Evolutionary conservation across 352 stramenopile species (phyloP).

Genomic region (Phytophthora pluvialis): DNA sequence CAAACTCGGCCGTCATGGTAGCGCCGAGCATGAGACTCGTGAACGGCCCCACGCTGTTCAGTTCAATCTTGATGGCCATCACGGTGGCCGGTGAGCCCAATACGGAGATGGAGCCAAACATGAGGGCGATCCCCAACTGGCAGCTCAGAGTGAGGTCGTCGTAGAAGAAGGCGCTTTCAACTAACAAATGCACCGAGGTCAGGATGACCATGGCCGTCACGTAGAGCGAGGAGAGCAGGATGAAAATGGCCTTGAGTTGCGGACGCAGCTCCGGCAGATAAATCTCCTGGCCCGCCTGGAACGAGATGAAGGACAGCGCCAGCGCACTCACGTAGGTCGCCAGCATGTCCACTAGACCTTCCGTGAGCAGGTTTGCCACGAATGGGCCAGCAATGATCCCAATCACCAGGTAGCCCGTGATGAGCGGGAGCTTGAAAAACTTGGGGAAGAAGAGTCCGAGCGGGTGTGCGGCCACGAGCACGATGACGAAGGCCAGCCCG

Average conservation of each 20-base stretch:
- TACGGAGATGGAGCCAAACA: conserved; percentile 74
- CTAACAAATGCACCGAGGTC: conserved; percentile 40
- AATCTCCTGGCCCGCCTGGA: conserved; percentile 72
- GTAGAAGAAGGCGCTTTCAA: conserved; percentile 62
- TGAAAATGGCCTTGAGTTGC: conserved; percentile 63
- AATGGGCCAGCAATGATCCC: conserved; percentile 66
- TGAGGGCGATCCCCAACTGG: conserved; percentile 66
- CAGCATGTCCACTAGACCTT: conserved; percentile 47
- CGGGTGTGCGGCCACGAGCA: conserved; percentile 60
- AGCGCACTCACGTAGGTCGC: conserved; percentile 60
- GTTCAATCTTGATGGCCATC: conserved; percentile 81
- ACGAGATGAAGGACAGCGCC: conserved; percentile 77
- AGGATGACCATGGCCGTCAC: conserved; percentile 59
- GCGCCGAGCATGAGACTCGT: conserved; percentile 76
- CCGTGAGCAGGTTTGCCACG: conserved; percentile 53
- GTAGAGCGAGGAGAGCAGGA: conserved; percentile 54
- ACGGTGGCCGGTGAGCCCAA: conserved; percentile 70
- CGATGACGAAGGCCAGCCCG: conserved; percentile 59
- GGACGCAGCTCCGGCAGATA: conserved; percentile 64
- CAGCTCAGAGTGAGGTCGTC: conserved; percentile 43
- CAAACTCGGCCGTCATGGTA: conserved; percentile 73
- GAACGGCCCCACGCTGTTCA: conserved; percentile 74
- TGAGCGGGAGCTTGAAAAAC: conserved; percentile 63
- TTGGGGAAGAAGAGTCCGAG: conserved; percentile 65
- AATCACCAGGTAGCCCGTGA: conserved; percentile 70